Evolutionary conservation across 2,329 filamentous ascomycete species (phyloP).

Genomic region (Clonostachys byssicola): DNA sequence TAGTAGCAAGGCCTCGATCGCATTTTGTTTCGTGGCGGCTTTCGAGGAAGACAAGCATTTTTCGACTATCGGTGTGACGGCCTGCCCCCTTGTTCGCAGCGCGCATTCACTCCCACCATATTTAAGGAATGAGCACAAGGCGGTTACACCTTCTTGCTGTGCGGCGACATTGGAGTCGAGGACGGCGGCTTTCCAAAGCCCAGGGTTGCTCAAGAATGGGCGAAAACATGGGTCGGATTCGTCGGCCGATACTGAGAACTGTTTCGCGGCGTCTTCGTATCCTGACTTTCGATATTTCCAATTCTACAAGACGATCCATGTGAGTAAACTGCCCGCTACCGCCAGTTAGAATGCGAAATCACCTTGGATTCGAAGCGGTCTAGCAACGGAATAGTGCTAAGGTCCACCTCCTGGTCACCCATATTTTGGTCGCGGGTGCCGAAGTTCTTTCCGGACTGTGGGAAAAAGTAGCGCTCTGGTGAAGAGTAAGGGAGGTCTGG

Average conservation of each 20-base stretch:
- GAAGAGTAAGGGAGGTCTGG: no score
- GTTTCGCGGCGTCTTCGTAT: slow-evolving; percentile 88
- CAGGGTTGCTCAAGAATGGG: slow-evolving; percentile 80
- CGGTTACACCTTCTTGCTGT: slow-evolving; percentile 85
- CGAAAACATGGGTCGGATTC: slow-evolving; percentile 82
- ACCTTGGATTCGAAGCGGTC: slow-evolving; percentile 85
- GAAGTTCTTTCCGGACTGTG: no score
- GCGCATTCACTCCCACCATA: slow-evolving; percentile 80
- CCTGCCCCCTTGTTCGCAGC: slow-evolving; percentile 70
- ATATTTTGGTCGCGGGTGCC: slow-evolving; percentile 36
- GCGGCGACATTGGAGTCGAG: slow-evolving; percentile 95
- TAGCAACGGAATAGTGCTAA: slow-evolving; percentile 69
- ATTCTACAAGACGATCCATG: slow-evolving; percentile 40
- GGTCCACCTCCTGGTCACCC: slow-evolving; percentile 83
- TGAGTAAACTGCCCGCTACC: no score
- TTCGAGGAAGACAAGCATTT: slow-evolving; percentile 87
- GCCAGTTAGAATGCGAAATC: slow-evolving; percentile 6
- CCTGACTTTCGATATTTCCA: slow-evolving; percentile 97
- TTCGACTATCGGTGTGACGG: slow-evolving; percentile 77
- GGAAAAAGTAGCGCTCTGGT: no score
- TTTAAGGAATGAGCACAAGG: slow-evolving; percentile 88
- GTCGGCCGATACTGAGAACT: slow-evolving; percentile 79
- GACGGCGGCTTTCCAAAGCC: slow-evolving; percentile 88
- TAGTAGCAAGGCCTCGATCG: slow-evolving; percentile 80
- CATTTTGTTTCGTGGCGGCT: slow-evolving; percentile 81